These are phyloP conservation scores for Onygenales sp. DNA, from an alignment of 2,329 filamentous ascomycete genomes.

Conservation along the genomic window DNA sequence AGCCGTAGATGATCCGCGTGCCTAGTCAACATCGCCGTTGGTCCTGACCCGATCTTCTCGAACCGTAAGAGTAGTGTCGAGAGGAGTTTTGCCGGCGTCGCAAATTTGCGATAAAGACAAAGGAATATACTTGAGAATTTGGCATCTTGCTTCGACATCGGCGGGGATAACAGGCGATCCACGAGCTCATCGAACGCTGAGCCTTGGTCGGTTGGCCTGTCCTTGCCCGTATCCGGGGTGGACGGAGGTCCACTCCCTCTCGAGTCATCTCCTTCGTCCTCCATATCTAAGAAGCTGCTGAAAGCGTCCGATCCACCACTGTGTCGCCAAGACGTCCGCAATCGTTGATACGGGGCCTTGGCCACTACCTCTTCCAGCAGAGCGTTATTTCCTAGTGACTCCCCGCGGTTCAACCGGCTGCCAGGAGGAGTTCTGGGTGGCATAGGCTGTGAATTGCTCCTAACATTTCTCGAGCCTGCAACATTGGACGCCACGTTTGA, in stretches of 20 bases:
- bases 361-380: conserved; percentile 22
- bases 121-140: conserved; percentile 87
- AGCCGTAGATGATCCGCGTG: conserved; percentile 75
- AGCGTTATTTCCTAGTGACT: conserved; percentile 10
- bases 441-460: conserved; percentile 39
- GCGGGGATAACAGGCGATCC: conserved; percentile 72
- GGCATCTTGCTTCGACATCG: conserved; percentile 74
- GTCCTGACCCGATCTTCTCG: conserved; percentile 63
- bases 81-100: conserved; percentile 68
- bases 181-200: conserved; percentile 59
- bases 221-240: conserved; percentile 22
- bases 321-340: conserved; percentile 28
- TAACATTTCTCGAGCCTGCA: conserved; percentile 40
- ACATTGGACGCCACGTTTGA: conserved; percentile 19
- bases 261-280: conserved; percentile 29
- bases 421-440: conserved; percentile 38
- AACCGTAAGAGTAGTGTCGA: conserved; percentile 56
- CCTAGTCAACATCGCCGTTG: conserved; percentile 63
- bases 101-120: conserved; percentile 89
- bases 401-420: conserved; percentile 24
- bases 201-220: conserved; percentile 27
- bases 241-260: conserved; percentile 14
- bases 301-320: conserved; percentile 33
- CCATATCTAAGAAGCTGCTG: conserved; percentile 34
- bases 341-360: conserved; percentile 22